phyloP scores from a whole-genome alignment of 2,329 filamentous ascomycete genomes.

The Chrysoporthe austroafricana region DNA sequence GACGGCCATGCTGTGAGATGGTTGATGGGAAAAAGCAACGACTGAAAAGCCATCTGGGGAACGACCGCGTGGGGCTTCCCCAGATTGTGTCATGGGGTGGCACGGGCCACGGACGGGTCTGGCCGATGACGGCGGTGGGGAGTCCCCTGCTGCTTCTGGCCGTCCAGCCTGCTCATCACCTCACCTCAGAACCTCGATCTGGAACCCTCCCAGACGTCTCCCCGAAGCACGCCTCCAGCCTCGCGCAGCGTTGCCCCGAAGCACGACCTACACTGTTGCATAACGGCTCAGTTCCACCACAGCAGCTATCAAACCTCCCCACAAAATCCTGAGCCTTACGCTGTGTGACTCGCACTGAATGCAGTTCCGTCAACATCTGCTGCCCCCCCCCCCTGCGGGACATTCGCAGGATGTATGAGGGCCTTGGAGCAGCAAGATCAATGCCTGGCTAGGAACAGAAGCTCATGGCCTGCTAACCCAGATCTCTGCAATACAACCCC shows the following conservation, averaged over 20 bases:
- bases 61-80: conserved; percentile 1
- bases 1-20: not conserved
- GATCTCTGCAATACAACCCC: conserved; percentile 4
- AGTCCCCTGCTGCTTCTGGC: not conserved
- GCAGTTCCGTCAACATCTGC: not conserved
- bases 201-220: not conserved
- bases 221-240: not conserved
- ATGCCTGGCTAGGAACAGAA: not conserved
- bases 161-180: not conserved
- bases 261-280: conserved; percentile 3
- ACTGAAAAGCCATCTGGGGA: too few species aligned
- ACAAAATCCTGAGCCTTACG: conserved; percentile 17
- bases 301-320: conserved; percentile 23
- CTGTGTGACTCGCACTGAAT: not conserved
- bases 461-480: not conserved
- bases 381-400: not conserved
- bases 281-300: conserved; percentile 19
- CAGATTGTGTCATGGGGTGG: not conserved
- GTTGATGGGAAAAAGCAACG: not conserved
- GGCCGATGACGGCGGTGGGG: conserved; percentile 4
- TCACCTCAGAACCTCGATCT: not conserved
- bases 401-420: not conserved
- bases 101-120: not conserved
- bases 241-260: not conserved
- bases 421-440: not conserved